Conservation (phyloP, 2,329 filamentous ascomycete species). For the Talaromyces sp. region DNA sequence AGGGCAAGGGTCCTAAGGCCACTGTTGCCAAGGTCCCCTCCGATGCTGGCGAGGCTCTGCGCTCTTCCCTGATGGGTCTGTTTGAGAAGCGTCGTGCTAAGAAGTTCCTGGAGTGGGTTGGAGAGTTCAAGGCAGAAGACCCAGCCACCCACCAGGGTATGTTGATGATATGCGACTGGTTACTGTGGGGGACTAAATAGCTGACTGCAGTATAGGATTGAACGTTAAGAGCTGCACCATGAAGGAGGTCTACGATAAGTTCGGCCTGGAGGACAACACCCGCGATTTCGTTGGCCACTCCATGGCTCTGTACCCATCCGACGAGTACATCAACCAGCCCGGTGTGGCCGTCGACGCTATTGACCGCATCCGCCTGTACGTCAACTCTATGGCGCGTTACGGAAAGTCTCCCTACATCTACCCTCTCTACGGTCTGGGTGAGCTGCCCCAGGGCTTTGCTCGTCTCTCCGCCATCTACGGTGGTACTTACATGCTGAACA, state of each 20-base stretch:
- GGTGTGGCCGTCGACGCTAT: conserved; percentile 83
- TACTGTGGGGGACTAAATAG: not conserved
- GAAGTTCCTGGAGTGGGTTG: conserved; percentile 95
- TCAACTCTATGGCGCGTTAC: conserved; percentile 95
- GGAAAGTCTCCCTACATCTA: conserved; percentile 99
- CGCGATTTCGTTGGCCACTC: conserved; percentile 97
- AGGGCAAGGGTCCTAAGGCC: conserved; percentile 77
- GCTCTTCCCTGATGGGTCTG: conserved; percentile 92
- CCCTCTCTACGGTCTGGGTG: conserved; percentile 93
- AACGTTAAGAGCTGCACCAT: conserved; percentile 79
- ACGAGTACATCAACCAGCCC: conserved; percentile 75
- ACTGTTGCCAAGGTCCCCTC: conserved; percentile 97
- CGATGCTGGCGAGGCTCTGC: conserved; percentile 84
- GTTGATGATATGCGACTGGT: conserved; percentile 31
- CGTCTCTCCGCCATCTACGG: conserved; percentile 98
- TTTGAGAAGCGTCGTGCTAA: conserved; percentile 98
- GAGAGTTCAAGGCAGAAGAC: conserved; percentile 79
- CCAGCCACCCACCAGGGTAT: conserved; percentile 85
- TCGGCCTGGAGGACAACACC: conserved; percentile 84
- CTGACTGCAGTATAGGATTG: conserved; percentile 62
- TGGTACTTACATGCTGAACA: conserved; percentile 99
- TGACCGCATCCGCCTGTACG: conserved; percentile 91
- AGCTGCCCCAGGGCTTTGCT: conserved; percentile 96
- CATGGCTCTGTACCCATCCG: conserved; percentile 93
- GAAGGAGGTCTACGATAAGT: conserved; percentile 99